A percentile compares a stretch with the other conserved stretches of the same genome.
phyloP scores from a whole-genome alignment of 345 rosid species.

The Pseudoturritis turrita region DNA sequence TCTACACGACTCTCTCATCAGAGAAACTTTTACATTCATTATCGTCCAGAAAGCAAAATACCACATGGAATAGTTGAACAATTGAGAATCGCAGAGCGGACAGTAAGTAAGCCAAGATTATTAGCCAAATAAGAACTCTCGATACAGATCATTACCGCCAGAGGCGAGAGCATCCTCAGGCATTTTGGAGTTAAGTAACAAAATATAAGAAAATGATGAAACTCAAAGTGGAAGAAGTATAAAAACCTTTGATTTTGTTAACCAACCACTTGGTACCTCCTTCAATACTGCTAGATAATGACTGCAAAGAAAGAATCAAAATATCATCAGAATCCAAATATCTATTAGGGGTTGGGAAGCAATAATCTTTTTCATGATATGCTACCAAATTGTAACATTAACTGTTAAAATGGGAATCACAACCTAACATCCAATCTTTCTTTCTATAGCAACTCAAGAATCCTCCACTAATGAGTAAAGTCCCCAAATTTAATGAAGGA shows the following conservation, averaged over 20 bases:
- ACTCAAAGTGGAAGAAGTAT: background rate
- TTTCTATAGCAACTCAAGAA: background rate
- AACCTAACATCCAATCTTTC: background rate
- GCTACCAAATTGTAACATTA: background rate
- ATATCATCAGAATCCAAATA: background rate
- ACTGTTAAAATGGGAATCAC: background rate
- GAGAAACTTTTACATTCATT: background rate
- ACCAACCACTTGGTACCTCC: conserved; percentile 95
- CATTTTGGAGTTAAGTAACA: background rate
- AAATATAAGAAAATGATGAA: background rate
- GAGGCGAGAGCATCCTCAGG: background rate
- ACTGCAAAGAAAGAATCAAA: conserved; percentile 38
- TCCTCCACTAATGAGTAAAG: background rate
- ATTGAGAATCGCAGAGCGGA: background rate
- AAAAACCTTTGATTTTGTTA: conserved; percentile 82
- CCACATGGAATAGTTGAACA: background rate
- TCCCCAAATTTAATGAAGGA: conserved; percentile 1
- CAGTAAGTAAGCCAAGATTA: background rate
- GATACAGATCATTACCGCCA: background rate
- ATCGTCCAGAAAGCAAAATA: background rate
- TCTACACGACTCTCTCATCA: background rate
- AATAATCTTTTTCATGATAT: background rate
- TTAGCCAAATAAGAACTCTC: background rate
- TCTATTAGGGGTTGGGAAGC: background rate
- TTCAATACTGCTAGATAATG: conserved; percentile 73